Percentiles rank a stretch among this genome's conserved stretches.
Evolutionary conservation across 2,329 filamentous ascomycete species (phyloP).

Genomic region (Botryotinia calthae): DNA sequence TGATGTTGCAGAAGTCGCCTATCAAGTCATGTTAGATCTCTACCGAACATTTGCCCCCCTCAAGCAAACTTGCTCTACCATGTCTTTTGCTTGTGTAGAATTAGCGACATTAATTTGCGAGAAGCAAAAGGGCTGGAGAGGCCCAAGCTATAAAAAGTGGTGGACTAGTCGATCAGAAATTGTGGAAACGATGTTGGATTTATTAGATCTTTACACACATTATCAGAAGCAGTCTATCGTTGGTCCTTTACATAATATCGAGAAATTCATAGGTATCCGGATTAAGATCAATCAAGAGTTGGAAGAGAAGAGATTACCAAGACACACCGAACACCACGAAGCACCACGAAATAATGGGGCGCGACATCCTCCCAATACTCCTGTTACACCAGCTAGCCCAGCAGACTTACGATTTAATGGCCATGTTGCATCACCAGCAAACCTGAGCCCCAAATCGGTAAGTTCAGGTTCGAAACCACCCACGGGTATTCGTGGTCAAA

Average conservation of each 20-base stretch:
- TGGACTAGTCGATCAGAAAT: conserved; percentile 49
- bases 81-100: conserved; percentile 80
- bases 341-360: conserved; percentile 36
- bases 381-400: conserved; percentile 39
- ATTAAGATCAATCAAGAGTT: conserved; percentile 84
- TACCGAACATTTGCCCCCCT: conserved; percentile 92
- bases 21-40: conserved; percentile 80
- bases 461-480: conserved; percentile 31
- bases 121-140: conserved; percentile 45
- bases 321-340: conserved; percentile 61
- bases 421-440: conserved; percentile 35
- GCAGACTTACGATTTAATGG: conserved; percentile 37
- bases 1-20: conserved; percentile 65
- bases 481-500: conserved; percentile 44
- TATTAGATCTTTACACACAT: conserved; percentile 89
- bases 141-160: conserved; percentile 50
- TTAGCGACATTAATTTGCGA: conserved; percentile 69
- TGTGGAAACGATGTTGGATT: conserved; percentile 80
- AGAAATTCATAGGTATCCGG: conserved; percentile 80
- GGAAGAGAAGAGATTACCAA: conserved; percentile 58
- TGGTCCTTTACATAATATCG: conserved; percentile 68
- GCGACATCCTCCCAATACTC: conserved; percentile 39
- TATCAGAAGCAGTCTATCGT: conserved; percentile 72
- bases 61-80: conserved; percentile 82
- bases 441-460: conserved; percentile 36